Base-by-base conservation (phyloP, 768 basidiomycete species). In the Ephemerocybe angulata region DNA sequence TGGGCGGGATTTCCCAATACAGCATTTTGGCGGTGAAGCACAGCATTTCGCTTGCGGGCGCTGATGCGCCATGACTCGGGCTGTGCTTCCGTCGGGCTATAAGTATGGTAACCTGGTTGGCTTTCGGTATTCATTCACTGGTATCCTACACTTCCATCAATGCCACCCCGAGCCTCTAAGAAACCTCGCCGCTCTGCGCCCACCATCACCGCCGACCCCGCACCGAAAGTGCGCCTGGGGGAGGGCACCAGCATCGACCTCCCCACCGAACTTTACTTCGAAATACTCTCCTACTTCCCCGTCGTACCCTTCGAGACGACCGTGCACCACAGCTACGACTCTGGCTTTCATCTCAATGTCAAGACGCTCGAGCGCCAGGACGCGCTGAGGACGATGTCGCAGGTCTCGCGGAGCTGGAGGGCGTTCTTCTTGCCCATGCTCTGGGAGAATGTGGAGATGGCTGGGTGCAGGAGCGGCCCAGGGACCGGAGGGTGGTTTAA, bases 381-480 rank as follows among this genome's bases (percentile, higher is more conserved):
- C 29, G 57, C 54, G 10, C 60, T 72, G n/a, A 63, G 70, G 2
- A 62, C 68, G 3, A 63, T 74, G 2, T 72, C 72, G 1, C 72
- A 72, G 52, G 70, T 70, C 0, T 69, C 68, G 51, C 59, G 53
- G 19, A 33, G 55, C 0, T 65, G 71, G 50, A 61, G 71, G 10
- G 41, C 50, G 1, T 43, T 65, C 1, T 72, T 71, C 46, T 60
- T 69, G 4, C 66, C 65, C 1, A 46, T 47, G 25, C 25, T 47
- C 24, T 47, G 46, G 46, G 46, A 47, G 46, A 47, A 27, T 21
- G 46, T 47, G 3, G 46, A 47, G 5, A 28, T 47, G 46, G 46
- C 38, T 19, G 38, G 63, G 3, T 56, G 49, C 2, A 58, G 58
- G 33, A 53, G 48, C 6, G 19, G n/a, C n/a, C n/a, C n/a, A n/a